phyloP scores from a whole-genome alignment of 768 basidiomycete species.

The Cyathus striatus region DNA sequence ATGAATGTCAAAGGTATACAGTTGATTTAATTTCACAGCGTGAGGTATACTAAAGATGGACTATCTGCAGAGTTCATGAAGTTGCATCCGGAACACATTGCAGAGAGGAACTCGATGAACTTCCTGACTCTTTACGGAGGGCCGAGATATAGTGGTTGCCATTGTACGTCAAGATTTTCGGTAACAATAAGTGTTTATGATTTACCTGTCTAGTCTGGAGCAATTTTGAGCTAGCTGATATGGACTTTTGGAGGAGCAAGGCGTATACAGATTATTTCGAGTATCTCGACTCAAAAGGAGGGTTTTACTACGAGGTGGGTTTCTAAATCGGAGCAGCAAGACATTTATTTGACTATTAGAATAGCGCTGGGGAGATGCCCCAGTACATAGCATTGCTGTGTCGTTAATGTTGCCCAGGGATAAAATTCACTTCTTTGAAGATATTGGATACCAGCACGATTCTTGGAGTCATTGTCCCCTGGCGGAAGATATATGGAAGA shows the following conservation, averaged over 20 bases:
- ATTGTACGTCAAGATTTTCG: constrained; percentile 35
- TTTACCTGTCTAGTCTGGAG: constrained; percentile 58
- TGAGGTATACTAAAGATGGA: not conserved
- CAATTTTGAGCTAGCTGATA: constrained; percentile 88
- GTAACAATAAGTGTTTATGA: not conserved
- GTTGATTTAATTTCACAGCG: constrained; percentile 1
- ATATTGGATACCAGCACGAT: constrained; percentile 83
- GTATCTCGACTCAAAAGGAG: constrained; percentile 74
- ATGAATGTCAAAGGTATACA: constrained; percentile 55
- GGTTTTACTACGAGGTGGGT: constrained; percentile 85
- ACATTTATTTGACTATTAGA: not conserved
- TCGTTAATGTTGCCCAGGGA: constrained; percentile 69
- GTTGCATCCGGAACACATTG: constrained; percentile 55
- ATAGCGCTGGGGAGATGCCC: constrained; percentile 80
- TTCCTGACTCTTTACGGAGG: constrained; percentile 73
- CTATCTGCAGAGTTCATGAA: constrained; percentile 61
- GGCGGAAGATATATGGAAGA: not conserved
- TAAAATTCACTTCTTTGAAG: constrained; percentile 76
- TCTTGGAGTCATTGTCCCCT: constrained; percentile 72
- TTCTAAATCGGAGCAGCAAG: not conserved
- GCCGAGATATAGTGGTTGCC: constrained; percentile 63
- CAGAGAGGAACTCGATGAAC: constrained; percentile 60
- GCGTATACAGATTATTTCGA: constrained; percentile 84
- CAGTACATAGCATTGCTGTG: constrained; percentile 72
- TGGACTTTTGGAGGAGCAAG: constrained; percentile 85